phyloP scores from a whole-genome alignment of 805 yeast genomes.

The Ogataea salicorniae region DNA sequence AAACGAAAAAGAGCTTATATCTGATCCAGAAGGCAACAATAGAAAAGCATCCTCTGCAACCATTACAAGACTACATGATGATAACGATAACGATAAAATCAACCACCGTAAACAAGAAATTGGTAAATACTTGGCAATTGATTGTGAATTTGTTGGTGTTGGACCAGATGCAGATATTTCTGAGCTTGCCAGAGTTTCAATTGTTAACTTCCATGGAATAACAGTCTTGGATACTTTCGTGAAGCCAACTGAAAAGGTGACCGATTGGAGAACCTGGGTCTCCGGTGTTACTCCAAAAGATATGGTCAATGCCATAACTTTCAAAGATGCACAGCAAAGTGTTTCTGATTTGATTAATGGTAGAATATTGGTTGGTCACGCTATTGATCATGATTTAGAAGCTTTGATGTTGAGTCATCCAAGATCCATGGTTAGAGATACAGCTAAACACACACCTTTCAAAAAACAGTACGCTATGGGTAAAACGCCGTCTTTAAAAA shows the following conservation, averaged over 20 bases:
- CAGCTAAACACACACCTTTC: slow-evolving; percentile 58
- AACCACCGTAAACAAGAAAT: slow-evolving; percentile 33
- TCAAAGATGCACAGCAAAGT: slow-evolving; percentile 58
- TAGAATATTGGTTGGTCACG: slow-evolving; percentile 76
- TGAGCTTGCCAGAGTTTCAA: slow-evolving; percentile 79
- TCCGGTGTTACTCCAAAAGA: slow-evolving; percentile 74
- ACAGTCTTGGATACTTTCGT: slow-evolving; percentile 70
- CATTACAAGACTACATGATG: slow-evolving; percentile 3
- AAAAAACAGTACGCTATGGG: slow-evolving; percentile 55
- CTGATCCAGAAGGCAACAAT: no score
- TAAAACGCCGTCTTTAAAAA: slow-evolving; percentile 68
- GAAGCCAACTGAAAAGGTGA: slow-evolving; percentile 65
- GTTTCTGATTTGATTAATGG: slow-evolving; percentile 50
- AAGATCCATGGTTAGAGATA: slow-evolving; percentile 59
- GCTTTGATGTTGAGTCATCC: slow-evolving; percentile 68
- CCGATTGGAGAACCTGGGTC: slow-evolving; percentile 92
- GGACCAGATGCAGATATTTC: slow-evolving; percentile 68
- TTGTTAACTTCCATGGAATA: slow-evolving; percentile 79
- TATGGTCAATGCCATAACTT: slow-evolving; percentile 62
- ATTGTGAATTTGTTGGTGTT: slow-evolving; percentile 92
- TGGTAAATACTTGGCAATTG: slow-evolving; percentile 78
- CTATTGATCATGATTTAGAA: slow-evolving; percentile 72
- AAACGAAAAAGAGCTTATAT: no score
- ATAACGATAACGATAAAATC: slow-evolving; percentile 2
- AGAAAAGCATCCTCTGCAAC: background rate